A percentile compares a stretch with the other conserved stretches of the same genome.
These are phyloP conservation scores for Oidiodendron maius DNA, from an alignment of 495 filamentous ascomycete genomes.

Conservation along the genomic window DNA sequence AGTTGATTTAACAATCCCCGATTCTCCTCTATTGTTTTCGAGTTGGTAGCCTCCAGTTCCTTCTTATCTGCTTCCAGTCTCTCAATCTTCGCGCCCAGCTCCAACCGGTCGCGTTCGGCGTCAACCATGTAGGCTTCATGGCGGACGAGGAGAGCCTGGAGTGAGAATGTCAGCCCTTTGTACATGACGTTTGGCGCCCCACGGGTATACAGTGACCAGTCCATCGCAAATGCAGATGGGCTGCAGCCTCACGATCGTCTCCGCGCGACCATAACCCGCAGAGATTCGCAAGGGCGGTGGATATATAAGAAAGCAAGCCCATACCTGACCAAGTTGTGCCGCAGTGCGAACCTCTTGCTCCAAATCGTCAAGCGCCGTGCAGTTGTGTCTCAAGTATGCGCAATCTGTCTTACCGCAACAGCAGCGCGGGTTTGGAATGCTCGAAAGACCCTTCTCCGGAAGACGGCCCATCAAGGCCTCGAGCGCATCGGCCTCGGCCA, in stretches of 20 bases:
- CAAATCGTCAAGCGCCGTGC: slow-evolving; percentile 67
- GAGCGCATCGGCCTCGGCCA: slow-evolving; percentile 9
- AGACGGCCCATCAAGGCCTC: slow-evolving; percentile 18
- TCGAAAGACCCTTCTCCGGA: slow-evolving; percentile 11
- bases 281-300: slow-evolving; percentile 2
- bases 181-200: slow-evolving; percentile 2
- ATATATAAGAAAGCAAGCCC: slow-evolving; percentile 23
- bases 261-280: not conserved
- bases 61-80: slow-evolving; percentile 71
- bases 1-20: slow-evolving; percentile 70
- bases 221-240: not conserved
- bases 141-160: slow-evolving; percentile 83
- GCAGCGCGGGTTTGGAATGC: slow-evolving; percentile 38
- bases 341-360: slow-evolving; percentile 84
- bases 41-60: slow-evolving; percentile 67
- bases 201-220: not conserved
- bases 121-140: slow-evolving; percentile 92
- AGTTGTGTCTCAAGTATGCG: slow-evolving; percentile 71
- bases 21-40: slow-evolving; percentile 72
- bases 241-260: not conserved
- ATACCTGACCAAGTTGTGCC: slow-evolving; percentile 82
- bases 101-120: slow-evolving; percentile 72
- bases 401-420: slow-evolving; percentile 84
- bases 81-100: slow-evolving; percentile 64
- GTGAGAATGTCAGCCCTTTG: slow-evolving; percentile 60